phyloP scores from a whole-genome alignment of 768 basidiomycete genomes.

The Lyophyllum decastes region DNA sequence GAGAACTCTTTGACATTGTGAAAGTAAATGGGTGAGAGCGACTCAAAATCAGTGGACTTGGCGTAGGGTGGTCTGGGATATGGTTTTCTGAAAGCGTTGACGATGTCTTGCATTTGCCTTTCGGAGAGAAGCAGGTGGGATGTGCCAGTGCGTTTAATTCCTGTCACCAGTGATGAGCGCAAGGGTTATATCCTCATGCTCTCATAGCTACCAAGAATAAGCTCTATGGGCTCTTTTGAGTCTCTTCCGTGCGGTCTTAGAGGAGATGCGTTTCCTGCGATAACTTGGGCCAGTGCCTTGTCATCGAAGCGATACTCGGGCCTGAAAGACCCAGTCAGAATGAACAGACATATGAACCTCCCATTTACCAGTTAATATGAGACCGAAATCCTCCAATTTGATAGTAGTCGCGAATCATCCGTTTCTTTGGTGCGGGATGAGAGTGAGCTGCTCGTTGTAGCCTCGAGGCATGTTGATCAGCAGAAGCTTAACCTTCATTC shows the following conservation, averaged over 20 bases:
- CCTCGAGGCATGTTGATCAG: neutral
- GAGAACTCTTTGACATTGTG: conserved; percentile 26
- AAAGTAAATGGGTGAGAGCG: conserved; percentile 52
- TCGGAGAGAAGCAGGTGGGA: conserved; percentile 45
- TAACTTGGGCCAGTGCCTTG: conserved; percentile 28
- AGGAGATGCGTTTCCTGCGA: conserved; percentile 29
- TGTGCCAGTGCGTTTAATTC: conserved; percentile 42
- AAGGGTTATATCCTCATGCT: neutral
- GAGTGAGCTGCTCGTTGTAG: neutral
- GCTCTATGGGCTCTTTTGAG: conserved; percentile 40
- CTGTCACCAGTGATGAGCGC: conserved; percentile 23
- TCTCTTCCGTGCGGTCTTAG: conserved; percentile 23
- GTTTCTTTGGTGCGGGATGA: neutral
- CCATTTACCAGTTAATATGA: conserved; percentile 23
- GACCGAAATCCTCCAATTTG: conserved; percentile 28
- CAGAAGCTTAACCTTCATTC: neutral
- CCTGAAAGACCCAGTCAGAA: conserved; percentile 4
- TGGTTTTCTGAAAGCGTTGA: conserved; percentile 10
- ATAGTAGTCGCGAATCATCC: conserved; percentile 20
- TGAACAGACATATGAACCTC: neutral
- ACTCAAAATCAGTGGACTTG: conserved; percentile 34
- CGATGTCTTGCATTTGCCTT: conserved; percentile 28
- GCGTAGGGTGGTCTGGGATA: conserved; percentile 14
- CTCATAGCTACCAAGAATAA: conserved; percentile 40
- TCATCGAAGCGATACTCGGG: conserved; percentile 30